Percentiles rank a stretch among this genome's conserved stretches.
These are phyloP conservation scores for Penicillium sp. DNA, from an alignment of 2,329 filamentous ascomycete species.

Conservation along the genomic window DNA sequence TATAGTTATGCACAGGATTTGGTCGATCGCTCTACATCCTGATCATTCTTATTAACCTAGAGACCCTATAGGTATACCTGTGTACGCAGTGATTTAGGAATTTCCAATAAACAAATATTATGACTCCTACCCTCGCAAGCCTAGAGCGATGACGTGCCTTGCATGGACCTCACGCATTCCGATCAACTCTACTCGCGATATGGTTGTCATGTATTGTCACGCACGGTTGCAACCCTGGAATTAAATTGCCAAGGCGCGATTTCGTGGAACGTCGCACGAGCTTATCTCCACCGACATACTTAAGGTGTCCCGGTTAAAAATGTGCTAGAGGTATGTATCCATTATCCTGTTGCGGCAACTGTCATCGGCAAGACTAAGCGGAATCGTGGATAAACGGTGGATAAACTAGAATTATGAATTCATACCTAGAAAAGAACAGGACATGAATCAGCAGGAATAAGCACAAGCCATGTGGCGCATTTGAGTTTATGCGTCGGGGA, in stretches of 20 bases:
- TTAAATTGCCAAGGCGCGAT: conserved; percentile 28
- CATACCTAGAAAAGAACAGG: conserved; percentile 5
- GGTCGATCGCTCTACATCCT: not conserved
- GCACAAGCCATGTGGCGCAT: conserved; percentile 21
- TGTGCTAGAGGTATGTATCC: conserved; percentile 1
- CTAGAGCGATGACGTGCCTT: conserved; percentile 17
- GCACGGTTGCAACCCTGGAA: conserved; percentile 27
- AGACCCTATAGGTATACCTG: not conserved
- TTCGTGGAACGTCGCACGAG: conserved; percentile 36
- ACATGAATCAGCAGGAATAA: conserved; percentile 14
- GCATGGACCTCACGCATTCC: conserved; percentile 10
- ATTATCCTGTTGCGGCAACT: conserved; percentile 10
- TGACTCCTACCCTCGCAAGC: not conserved
- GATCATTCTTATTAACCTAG: conserved; percentile 10
- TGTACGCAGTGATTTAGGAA: too few relatives aligned
- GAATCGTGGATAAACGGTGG: conserved; percentile 10
- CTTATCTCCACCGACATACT: conserved; percentile 38
- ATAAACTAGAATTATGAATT: too few relatives aligned
- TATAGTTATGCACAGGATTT: not conserved
- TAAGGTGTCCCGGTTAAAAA: conserved; percentile 23
- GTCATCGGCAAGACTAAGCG: conserved; percentile 21
- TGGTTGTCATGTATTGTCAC: conserved; percentile 22
- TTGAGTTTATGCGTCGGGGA: conserved; percentile 18
- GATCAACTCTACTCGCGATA: conserved; percentile 16
- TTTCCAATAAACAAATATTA: too few relatives aligned